Base-by-base conservation (phyloP, 139 green algal species). In the Auxenochlorella pyrenoidosa region DNA sequence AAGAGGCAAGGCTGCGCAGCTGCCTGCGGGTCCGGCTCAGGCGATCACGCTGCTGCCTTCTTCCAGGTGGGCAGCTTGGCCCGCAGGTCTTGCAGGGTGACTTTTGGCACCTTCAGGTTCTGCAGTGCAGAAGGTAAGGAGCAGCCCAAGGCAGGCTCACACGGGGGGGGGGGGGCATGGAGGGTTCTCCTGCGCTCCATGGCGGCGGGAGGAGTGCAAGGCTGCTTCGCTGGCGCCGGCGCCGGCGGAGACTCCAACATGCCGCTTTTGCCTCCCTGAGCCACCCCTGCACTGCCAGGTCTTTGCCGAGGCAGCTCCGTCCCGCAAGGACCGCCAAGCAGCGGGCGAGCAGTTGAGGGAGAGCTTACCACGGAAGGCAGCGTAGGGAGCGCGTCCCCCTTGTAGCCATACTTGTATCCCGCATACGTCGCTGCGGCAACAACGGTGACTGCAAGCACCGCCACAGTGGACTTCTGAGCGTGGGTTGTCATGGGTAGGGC, bases 351-450 rank as follows among this genome's bases (percentile, higher is more conserved):
- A 13, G 30, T 4, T 1, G 24, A 34, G 24, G 28, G 28, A 71
- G 63, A 32, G 15, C 75, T 81, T 34, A 81, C 75, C 43, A 81
- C 44, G 28, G 32, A 63, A 5, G 79, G 79, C 1, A 84, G 58
- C 36, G 59, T 63, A 5, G 79, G 79, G 13, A 84, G 58, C 36
- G 59, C 21, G 21, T 84, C 54, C 32, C 43, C 21, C 77, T 83
- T 83, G 51, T 70, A 83, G 36, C 36, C 58, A 38, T 73, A 84
- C 38, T 84, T 84, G 79, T 84, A 84, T 26, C 19, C 38, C 4
- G 79, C 79, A 40, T 16, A 34, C 0, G 36, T 36, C 5, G 38
- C 58, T 12, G 40, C 32, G 5, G 58, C 79, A 22, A 84, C 34
- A 15, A 40, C 38, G 34, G 21, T 58, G 24, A n/a, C 58, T 2